Conservation (phyloP, 805 yeast genomes). For the Cyberlindnera xylosilytica region DNA sequence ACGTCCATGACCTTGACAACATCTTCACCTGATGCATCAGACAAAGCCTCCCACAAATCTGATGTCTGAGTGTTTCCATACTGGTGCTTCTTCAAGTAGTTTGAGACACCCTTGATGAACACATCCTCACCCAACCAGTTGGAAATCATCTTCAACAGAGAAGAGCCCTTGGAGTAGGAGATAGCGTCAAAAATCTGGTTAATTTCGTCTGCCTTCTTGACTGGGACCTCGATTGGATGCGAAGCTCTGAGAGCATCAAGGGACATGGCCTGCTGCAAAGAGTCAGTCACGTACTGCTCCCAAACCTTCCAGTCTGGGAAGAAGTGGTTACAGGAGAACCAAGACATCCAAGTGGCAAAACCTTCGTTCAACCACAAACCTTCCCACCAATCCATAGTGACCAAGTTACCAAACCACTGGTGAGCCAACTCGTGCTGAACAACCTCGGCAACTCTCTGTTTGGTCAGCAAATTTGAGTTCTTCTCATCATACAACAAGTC, state of each 20-base stretch:
- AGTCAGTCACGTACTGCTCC: slow-evolving; percentile 77
- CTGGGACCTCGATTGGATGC: slow-evolving; percentile 84
- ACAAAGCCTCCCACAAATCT: slow-evolving; percentile 73
- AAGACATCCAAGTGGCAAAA: slow-evolving; percentile 89
- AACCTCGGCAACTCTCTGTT: slow-evolving; percentile 78
- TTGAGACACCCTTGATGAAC: slow-evolving; percentile 76
- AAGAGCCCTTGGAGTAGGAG: slow-evolving; percentile 79
- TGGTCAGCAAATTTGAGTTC: slow-evolving; percentile 58
- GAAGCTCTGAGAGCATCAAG: slow-evolving; percentile 80
- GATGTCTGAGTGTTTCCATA: slow-evolving; percentile 76
- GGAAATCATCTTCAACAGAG: slow-evolving; percentile 74
- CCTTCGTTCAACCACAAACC: slow-evolving; percentile 89
- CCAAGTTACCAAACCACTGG: slow-evolving; percentile 90
- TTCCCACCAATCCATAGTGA: slow-evolving; percentile 93
- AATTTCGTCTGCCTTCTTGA: slow-evolving; percentile 72
- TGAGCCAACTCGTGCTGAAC: slow-evolving; percentile 89
- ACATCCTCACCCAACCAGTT: slow-evolving; percentile 76
- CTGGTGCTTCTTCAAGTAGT: slow-evolving; percentile 69
- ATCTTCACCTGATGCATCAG: slow-evolving; percentile 68
- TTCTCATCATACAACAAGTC: slow-evolving; percentile 72
- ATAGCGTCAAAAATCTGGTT: slow-evolving; percentile 85
- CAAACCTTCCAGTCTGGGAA: slow-evolving; percentile 86
- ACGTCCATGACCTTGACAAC: slow-evolving; percentile 71
- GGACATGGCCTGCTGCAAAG: slow-evolving; percentile 69
- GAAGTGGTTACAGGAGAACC: slow-evolving; percentile 75